These are phyloP conservation scores for Zoysia pacifica DNA, from an alignment of 176 grass and related monocot species.

Conservation along the genomic window DNA sequence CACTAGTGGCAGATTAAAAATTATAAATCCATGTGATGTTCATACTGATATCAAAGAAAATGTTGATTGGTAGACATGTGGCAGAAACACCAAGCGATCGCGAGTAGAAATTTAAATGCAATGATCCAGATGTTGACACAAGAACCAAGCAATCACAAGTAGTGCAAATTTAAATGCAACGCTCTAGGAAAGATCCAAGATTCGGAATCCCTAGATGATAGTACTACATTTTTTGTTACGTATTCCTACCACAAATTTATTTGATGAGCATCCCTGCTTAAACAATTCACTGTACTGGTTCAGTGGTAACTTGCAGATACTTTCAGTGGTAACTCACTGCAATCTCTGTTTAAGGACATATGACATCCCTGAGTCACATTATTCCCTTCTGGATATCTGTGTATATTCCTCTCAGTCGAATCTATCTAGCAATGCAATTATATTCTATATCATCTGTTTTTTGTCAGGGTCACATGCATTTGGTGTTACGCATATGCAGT, in stretches of 20 bases:
- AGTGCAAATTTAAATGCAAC: conserved; percentile 1
- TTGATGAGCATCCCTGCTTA: neutral
- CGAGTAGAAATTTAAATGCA: neutral
- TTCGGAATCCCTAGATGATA: neutral
- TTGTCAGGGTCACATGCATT: conserved; percentile 30
- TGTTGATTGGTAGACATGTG: conserved; percentile 1
- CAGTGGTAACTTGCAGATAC: conserved; percentile 28
- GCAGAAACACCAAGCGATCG: conserved; percentile 3
- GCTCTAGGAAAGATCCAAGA: conserved; percentile 17
- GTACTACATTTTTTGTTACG: neutral
- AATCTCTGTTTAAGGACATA: conserved; percentile 43
- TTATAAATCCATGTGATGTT: conserved; percentile 13
- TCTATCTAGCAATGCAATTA: conserved; percentile 13
- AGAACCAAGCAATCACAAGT: neutral
- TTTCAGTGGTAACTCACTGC: neutral
- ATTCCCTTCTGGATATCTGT: conserved; percentile 30
- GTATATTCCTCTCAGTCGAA: conserved; percentile 30
- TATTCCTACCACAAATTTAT: neutral
- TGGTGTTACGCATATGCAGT: neutral
- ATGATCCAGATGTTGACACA: conserved; percentile 1
- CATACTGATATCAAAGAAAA: conserved; percentile 22
- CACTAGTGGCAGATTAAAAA: conserved; percentile 16
- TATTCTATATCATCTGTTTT: conserved; percentile 15
- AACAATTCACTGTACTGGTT: conserved; percentile 15
- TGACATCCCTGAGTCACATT: conserved; percentile 22